A percentile compares a stretch with the other conserved stretches of the same genome.
These are phyloP conservation scores for Amoeboaphelidium protococcarum DNA, from an alignment of 371 early-diverging fungal genomes.

Conservation along the genomic window DNA sequence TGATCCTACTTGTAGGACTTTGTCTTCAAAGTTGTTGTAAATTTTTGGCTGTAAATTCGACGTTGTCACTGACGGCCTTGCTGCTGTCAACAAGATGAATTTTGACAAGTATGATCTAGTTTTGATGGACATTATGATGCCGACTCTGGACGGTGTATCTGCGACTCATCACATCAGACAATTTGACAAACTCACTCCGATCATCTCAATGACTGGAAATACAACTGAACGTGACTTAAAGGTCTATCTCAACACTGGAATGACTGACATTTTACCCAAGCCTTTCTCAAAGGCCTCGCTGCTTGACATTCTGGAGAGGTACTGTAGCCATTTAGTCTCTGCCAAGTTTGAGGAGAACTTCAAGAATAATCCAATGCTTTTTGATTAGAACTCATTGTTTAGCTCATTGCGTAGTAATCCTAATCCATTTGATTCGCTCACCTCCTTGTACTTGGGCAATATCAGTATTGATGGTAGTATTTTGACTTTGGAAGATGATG, in stretches of 20 bases:
- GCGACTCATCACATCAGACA: constrained; percentile 42
- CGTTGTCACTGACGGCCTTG: background rate
- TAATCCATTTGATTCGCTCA: too few species aligned
- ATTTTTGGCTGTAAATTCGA: background rate
- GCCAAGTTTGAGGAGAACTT: too few species aligned
- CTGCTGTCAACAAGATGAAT: background rate
- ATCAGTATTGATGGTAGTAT: too few species aligned
- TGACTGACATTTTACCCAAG: constrained; percentile 53
- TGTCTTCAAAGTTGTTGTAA: background rate
- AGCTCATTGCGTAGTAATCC: too few species aligned
- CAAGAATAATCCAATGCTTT: too few species aligned
- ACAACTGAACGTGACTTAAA: constrained; percentile 31
- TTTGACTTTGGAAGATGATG: too few species aligned
- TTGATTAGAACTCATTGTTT: too few species aligned
- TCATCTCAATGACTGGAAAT: constrained; percentile 53
- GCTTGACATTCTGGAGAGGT: constrained; percentile 8
- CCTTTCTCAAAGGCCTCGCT: constrained; percentile 25
- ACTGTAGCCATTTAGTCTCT: background rate
- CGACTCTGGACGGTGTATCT: constrained; percentile 44
- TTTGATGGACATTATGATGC: constrained; percentile 32
- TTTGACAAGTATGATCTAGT: background rate
- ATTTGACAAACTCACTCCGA: constrained; percentile 37
- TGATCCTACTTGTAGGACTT: background rate
- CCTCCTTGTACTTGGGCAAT: too few species aligned
- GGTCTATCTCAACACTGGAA: constrained; percentile 40